phyloP scores from a whole-genome alignment of 2,329 filamentous ascomycete species.

The Claviceps cyperi region DNA sequence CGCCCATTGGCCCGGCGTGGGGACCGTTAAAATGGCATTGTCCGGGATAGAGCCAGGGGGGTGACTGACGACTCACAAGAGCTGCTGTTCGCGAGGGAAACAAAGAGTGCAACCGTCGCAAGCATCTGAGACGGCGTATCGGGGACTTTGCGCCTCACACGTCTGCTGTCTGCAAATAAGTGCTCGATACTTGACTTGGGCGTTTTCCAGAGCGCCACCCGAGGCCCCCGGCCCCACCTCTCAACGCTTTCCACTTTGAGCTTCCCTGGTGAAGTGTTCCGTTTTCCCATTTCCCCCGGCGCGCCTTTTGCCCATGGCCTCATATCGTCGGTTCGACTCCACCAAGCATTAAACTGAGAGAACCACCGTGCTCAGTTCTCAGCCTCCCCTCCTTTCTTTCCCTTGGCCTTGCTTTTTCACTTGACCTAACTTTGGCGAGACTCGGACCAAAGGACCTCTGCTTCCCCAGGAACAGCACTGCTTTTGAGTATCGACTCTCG shows the following conservation, averaged over 20 bases:
- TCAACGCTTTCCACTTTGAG: background rate
- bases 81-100: background rate
- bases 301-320: background rate
- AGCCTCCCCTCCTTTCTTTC: no score
- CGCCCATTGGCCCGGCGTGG: background rate
- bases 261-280: background rate
- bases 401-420: no score
- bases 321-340: background rate
- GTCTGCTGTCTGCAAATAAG: background rate
- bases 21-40: background rate
- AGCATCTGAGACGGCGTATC: constrained; percentile 4
- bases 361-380: no score
- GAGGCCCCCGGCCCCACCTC: background rate
- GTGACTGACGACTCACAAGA: background rate
- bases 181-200: background rate
- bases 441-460: no score
- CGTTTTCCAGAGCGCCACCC: background rate
- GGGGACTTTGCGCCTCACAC: background rate
- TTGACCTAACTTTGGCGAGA: no score
- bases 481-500: no score
- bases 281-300: constrained; percentile 3
- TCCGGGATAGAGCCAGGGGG: background rate
- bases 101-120: background rate
- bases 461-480: no score
- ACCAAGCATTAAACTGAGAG: background rate